Evolutionary conservation across 257 asterid genomes (phyloP).

Genomic region (Verbena officinalis): DNA sequence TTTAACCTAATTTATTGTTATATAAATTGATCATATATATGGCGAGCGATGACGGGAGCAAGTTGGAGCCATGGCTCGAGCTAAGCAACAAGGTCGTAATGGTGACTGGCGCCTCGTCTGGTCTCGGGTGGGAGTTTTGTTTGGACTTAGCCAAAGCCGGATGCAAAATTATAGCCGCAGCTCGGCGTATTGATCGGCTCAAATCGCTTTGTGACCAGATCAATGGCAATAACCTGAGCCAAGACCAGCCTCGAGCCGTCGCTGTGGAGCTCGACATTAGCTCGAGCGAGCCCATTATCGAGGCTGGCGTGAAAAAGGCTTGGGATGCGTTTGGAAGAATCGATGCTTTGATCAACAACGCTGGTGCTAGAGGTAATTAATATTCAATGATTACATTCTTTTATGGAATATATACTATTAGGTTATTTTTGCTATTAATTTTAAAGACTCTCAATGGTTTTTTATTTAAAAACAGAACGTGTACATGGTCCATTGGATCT

Average conservation of each 20-base stretch:
- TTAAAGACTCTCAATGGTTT: background rate
- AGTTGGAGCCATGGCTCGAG: background rate
- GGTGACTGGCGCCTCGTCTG: slow-evolving; percentile 9
- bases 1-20: no score
- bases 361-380: background rate
- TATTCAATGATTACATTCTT: background rate
- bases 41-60: background rate
- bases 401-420: background rate
- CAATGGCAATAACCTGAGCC: no score
- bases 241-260: background rate
- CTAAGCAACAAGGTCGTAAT: background rate
- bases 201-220: no score
- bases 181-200: no score
- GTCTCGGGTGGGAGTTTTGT: slow-evolving; percentile 7
- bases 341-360: background rate
- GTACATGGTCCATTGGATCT: background rate
- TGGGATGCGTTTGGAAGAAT: background rate
- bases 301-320: background rate
- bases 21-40: background rate
- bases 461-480: background rate
- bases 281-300: background rate
- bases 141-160: slow-evolving; percentile 15
- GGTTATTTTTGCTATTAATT: no score
- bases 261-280: background rate
- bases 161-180: no score